Evolutionary conservation across 1,139 yeast genomes (phyloP).

Genomic region (Yamadazyma jaroonii): DNA sequence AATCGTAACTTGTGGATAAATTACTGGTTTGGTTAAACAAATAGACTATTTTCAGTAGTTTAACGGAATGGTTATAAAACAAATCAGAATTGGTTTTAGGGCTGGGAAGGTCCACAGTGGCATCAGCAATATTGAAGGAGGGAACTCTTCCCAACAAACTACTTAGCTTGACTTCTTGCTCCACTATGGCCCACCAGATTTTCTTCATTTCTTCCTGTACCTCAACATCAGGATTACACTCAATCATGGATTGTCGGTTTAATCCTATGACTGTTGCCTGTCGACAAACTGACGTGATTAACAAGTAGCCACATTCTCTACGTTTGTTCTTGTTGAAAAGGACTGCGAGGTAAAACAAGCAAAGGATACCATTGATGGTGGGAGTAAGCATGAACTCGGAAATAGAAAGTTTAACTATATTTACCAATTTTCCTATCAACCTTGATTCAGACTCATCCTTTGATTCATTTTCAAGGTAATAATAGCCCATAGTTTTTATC

Average conservation of each 20-base stretch:
- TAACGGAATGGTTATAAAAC: conserved; percentile 2
- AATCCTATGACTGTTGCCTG: conserved; percentile 46
- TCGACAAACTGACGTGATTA: conserved; percentile 37
- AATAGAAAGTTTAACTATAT: conserved; percentile 32
- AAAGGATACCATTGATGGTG: conserved; percentile 38
- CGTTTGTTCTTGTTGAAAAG: conserved; percentile 40
- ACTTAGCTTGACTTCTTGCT: conserved; percentile 12
- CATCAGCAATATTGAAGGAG: conserved; percentile 10
- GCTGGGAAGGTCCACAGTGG: conserved; percentile 3
- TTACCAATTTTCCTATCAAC: conserved; percentile 5
- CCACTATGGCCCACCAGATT: conserved; percentile 17
- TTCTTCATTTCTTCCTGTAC: conserved; percentile 11
- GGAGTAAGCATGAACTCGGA: conserved; percentile 43
- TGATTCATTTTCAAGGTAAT: conserved; percentile 5
- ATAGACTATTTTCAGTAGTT: conserved; percentile 5
- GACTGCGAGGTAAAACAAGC: conserved; percentile 35
- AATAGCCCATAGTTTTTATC: conserved; percentile 36
- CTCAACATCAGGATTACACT: conserved; percentile 7
- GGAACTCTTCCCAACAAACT: conserved; percentile 15
- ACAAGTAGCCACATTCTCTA: conserved; percentile 44
- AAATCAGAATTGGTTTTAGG: background rate
- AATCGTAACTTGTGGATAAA: background rate
- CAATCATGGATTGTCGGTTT: conserved; percentile 32
- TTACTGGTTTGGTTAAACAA: conserved; percentile 1
- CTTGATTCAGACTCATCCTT: conserved; percentile 19